Evolutionary conservation across 805 yeast genomes (phyloP).

Genomic region (Priceomyces medius): DNA sequence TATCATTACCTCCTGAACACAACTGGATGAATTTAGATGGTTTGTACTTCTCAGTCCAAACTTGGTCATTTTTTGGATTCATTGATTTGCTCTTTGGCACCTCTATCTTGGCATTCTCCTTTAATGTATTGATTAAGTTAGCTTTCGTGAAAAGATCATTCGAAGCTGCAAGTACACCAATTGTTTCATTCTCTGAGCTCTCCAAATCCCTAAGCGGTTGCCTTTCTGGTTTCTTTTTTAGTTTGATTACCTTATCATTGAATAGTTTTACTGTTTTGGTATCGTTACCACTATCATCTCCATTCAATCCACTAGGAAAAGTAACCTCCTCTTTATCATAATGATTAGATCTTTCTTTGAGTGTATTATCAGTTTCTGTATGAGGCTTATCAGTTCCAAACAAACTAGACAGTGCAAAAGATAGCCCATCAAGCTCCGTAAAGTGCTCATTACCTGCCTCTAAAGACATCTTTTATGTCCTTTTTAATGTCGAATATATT

Average conservation of each 20-base stretch:
- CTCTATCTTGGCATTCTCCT: slow-evolving; percentile 12
- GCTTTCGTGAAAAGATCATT: slow-evolving; percentile 19
- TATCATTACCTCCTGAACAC: slow-evolving; percentile 47
- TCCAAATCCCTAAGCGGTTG: slow-evolving; percentile 2
- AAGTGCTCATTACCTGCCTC: neutral
- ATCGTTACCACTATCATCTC: neutral
- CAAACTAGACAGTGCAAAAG: slow-evolving; percentile 7
- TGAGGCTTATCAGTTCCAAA: slow-evolving; percentile 1
- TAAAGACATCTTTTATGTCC: neutral
- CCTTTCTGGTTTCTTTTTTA: slow-evolving; percentile 11
- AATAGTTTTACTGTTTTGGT: slow-evolving; percentile 18
- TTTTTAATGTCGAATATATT: neutral
- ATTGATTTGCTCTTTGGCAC: neutral
- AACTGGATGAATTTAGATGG: slow-evolving; percentile 35
- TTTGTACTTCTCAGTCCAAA: slow-evolving; percentile 43
- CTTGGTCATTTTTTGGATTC: slow-evolving; percentile 9
- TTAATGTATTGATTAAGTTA: slow-evolving; percentile 15
- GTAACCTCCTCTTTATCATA: neutral
- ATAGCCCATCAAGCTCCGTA: slow-evolving; percentile 3
- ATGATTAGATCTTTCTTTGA: neutral
- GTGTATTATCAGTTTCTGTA: neutral
- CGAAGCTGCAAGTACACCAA: neutral
- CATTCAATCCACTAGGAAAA: neutral
- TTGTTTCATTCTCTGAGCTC: slow-evolving; percentile 1
- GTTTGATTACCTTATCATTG: slow-evolving; percentile 16